Evolutionary conservation across 164 flowering plant genomes (phyloP).

Genomic region (Vitis amurensis): DNA sequence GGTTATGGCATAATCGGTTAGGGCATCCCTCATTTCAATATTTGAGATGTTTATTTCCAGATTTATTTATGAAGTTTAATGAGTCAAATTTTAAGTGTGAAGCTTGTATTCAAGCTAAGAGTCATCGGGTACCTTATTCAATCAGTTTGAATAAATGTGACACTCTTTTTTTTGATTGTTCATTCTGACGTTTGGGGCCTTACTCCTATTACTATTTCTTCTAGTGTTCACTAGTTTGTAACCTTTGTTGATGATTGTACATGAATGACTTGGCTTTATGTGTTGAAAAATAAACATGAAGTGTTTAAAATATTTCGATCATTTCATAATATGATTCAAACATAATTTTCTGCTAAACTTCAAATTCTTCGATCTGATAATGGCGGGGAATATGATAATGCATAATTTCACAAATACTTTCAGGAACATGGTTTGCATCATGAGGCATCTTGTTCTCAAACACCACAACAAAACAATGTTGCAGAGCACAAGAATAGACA

Average conservation of each 20-base stretch:
- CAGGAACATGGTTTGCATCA: background rate
- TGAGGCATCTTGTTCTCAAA: too few species aligned
- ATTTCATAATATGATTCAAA: background rate
- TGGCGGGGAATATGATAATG: too few species aligned
- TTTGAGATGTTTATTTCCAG: too few species aligned
- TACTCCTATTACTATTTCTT: background rate
- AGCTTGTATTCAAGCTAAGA: too few species aligned
- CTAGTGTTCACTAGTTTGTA: background rate
- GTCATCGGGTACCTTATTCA: too few species aligned
- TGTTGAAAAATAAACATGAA: background rate
- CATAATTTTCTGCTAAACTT: background rate
- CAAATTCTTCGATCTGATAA: too few species aligned
- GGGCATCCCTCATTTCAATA: too few species aligned
- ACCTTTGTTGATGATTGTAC: conserved; percentile 2
- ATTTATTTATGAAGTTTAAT: background rate
- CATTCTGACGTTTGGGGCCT: background rate
- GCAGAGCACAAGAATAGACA: too few species aligned
- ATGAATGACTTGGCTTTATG: background rate
- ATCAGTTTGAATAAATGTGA: too few species aligned
- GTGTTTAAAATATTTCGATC: background rate
- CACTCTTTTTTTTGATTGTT: background rate
- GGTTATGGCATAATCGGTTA: too few species aligned
- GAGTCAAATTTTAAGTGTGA: too few species aligned
- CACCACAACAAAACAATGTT: too few species aligned
- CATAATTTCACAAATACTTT: background rate